Evolutionary conservation across 805 yeast genomes (phyloP), one percentile per base, ranked within the genome.

Genomic region (Yarrowia bubula): DNA sequence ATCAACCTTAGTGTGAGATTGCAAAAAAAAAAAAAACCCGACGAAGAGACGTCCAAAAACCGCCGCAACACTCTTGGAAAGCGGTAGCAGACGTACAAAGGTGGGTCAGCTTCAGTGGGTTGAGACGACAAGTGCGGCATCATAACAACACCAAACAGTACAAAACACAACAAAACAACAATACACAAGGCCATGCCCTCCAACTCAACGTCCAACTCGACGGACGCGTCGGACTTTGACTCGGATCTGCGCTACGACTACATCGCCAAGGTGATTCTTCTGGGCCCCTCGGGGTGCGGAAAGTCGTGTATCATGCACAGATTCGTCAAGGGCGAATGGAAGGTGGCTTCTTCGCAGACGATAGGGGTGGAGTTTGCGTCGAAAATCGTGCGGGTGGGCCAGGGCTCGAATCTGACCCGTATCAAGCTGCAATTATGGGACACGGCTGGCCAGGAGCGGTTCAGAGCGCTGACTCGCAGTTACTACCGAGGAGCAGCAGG

Each of bases 401-500:
- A 72, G 31, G 61, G 98, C 92, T 76, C 84, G 97, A 77, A 92
- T 91, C 78, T 84, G 97, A 75, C 96, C 97, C 37, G 90, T 91
- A 73, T 92, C 98, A 14, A 85, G 72, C 81, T 95, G 68, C 99
- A 95, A 77, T 79, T 95, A 66, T 95, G 99, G 98, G 98, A 92
- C 75, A 92, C 98, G 4, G 97, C 97, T 0, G 97, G 98, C 13
- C 98, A 92, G 77, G 99, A 95, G 75, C 79, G 99, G 71, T 95
- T 95, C 79, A 82, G 98, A 73, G 88, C 96, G 15, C 82, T 95
- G 74, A 92, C 95, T 65, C 98, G 95, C 63, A 97, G 97, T 2
- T 92, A 92, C 75, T 92, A 92, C 75, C 81, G 98, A 72, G 98
- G 97, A 43, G 98, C 99, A 0, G 97, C 92, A 64, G 99, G 99